Percentiles rank a stretch among this genome's conserved stretches.
phyloP scores from a whole-genome alignment of 768 basidiomycete species.

The Termitomyces titanicus region DNA sequence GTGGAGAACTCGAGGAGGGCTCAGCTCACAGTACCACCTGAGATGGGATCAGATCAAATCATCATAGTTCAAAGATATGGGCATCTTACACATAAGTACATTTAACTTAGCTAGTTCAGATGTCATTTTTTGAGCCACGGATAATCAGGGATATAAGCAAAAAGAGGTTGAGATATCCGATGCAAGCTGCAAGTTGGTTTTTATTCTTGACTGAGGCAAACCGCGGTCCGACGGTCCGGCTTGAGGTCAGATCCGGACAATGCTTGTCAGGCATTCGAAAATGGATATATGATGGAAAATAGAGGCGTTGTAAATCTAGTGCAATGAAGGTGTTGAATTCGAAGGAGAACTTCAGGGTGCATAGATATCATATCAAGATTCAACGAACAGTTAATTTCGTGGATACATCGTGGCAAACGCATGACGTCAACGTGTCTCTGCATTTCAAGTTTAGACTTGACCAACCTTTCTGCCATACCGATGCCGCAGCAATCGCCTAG shows the following conservation, averaged over 20 bases:
- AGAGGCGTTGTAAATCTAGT: too few species aligned
- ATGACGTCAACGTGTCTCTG: conserved; percentile 20
- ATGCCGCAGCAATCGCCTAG: conserved; percentile 15
- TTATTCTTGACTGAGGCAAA: background rate
- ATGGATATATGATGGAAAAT: background rate
- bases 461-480: background rate
- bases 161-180: background rate
- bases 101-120: conserved; percentile 50
- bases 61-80: background rate
- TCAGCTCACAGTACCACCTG: conserved; percentile 38
- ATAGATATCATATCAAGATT: too few species aligned
- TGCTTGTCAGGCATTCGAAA: background rate
- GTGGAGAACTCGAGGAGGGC: conserved; percentile 5
- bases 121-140: conserved; percentile 29
- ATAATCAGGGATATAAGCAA: background rate
- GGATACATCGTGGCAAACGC: conserved; percentile 12
- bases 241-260: conserved; percentile 1
- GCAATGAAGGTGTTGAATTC: too few species aligned
- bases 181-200: background rate
- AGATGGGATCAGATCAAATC: conserved; percentile 6
- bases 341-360: too few species aligned
- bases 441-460: background rate
- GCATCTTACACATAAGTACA: conserved; percentile 70
- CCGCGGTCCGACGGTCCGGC: conserved; percentile 13
- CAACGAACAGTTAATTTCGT: too few species aligned